Evolutionary conservation across 257 asterid genomes (phyloP), one percentile per base, ranked within the genome.

Genomic region (Capsicum chinense): DNA sequence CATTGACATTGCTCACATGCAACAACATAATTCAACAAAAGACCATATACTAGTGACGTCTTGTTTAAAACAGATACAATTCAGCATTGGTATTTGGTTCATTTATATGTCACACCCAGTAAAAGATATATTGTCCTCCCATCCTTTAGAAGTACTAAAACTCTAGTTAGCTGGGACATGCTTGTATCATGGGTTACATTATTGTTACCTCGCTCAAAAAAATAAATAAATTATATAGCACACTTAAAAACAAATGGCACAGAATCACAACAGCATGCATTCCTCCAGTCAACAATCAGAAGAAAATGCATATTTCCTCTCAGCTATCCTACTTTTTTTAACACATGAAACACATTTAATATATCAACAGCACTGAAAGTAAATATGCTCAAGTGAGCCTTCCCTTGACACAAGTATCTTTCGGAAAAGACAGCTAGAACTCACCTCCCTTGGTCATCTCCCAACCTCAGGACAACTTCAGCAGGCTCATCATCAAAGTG

Each of bases 401-500:
- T 66, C n/a, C n/a, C 73, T 35, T 35, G 10, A 33, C 10, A 66
- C 48, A 35, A 66, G 48, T 33, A 26, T 66, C 47, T 48, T 66
- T 66, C 73, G 13, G 73, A 66, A 66, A 54, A 58, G 50, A 54
- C 66, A 54, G 21, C 66, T 35, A 15, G 42, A 56, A 90, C 98
- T 88, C 88, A 95, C 99, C 99, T 95, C 84, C 97, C 98, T 82
- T 97, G 98, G 86, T 94, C 96, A 86, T 93, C 98, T 70, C 97
- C 98, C 93, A 97, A 89, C 90, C 98, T 89, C 85, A 97, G 89
- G 82, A 97, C 99, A 42, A 97, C 98, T 89, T 97, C 99, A 60
- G 98, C 99, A 80, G 97, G 91, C 85, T 96, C 98, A 56, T 96
- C 98, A 21, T 96, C 99, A 80, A 96, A 94, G 94, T 94, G 95